Base-by-base conservation (phyloP, 208 protist genomes). In the Leishmania martiniquensis region DNA sequence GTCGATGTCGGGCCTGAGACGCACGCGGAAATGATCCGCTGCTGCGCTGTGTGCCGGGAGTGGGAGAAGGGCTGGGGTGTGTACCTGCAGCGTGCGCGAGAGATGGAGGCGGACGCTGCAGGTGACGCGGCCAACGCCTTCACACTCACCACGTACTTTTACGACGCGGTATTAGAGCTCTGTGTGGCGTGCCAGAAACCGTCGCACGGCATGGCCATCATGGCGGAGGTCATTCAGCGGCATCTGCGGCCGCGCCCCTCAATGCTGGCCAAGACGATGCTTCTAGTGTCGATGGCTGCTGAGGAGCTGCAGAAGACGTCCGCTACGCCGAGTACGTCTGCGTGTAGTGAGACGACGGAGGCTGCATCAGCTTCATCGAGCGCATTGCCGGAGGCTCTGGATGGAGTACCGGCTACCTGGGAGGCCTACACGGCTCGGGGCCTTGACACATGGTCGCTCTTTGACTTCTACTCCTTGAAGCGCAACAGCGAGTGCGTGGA, bases 11-110 rank as follows among this genome's bases (percentile, higher is more conserved):
- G 95, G 4, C 86, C 91, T 6, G 90, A 89, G 76, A 89, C 95
- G 67, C 95, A 98, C 72, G 92, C 92, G 60, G 95, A 96, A 85
- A 98, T 98, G 95, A 93, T 98, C 45, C 89, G 93, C 4, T 98
- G 95, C 88, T 95, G 92, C 54, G 93, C 95, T 0, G 87, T 89
- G 44, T 90, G 87, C 74, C 70, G 82, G 34, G 87, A 91, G 60
- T 98, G 93, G 91, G 81, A 93, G 66, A 92, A 95, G 76, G 95
- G 95, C 25, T 98, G 90, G 88, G 67, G 83, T 20, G 83, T 94
- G 13, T 97, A 96, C 63, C 75, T 85, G 34, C 75, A 86, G 60
- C 88, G 95, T 29, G 95, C 95, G 3, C 82, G 86, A 13, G 94
- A 98, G 83, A 42, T 95, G 68, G 94, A 95, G 86, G 85, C 68